Percentiles rank a stretch among this genome's conserved stretches.
Evolutionary conservation across 73 alveolate genomes (phyloP).

Genomic region (Paramecium sexaurelia): DNA sequence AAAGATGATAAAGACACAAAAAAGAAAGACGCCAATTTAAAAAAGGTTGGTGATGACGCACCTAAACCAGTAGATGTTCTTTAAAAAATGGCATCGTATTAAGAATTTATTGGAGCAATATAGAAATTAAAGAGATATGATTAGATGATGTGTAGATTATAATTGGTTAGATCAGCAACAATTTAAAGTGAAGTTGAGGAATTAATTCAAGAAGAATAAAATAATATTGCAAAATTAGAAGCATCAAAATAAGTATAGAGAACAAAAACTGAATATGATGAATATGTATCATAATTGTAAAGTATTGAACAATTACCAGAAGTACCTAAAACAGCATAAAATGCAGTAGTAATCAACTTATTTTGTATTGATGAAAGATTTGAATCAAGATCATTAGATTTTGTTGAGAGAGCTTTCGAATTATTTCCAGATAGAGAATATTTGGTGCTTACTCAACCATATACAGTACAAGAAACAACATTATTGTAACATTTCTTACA

Average conservation of each 20-base stretch:
- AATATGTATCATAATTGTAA: slow-evolving; percentile 81
- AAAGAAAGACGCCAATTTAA: slow-evolving; percentile 69
- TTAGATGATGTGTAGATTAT: slow-evolving; percentile 85
- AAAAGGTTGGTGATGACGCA: slow-evolving; percentile 79
- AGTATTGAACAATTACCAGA: slow-evolving; percentile 94
- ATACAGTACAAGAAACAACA: slow-evolving; percentile 95
- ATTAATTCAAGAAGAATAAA: slow-evolving; percentile 73
- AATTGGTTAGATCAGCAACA: slow-evolving; percentile 52
- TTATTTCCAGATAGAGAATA: slow-evolving; percentile 97
- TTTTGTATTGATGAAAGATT: slow-evolving; percentile 98
- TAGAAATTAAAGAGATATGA: slow-evolving; percentile 91
- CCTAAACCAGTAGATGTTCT: slow-evolving; percentile 88
- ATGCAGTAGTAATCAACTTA: slow-evolving; percentile 95
- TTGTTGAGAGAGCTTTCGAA: slow-evolving; percentile 94
- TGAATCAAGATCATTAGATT: slow-evolving; percentile 94
- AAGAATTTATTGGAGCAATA: slow-evolving; percentile 87
- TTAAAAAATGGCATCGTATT: slow-evolving; percentile 86
- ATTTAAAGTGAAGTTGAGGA: slow-evolving; percentile 72
- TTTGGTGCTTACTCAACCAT: slow-evolving; percentile 96
- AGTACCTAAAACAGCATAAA: slow-evolving; percentile 94
- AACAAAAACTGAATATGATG: slow-evolving; percentile 74
- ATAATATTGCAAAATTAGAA: slow-evolving; percentile 67
- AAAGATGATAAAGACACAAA: slow-evolving; percentile 71
- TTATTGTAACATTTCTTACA: slow-evolving; percentile 87
- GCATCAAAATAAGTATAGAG: slow-evolving; percentile 73